Percentiles rank a stretch among this genome's conserved stretches.
These are phyloP conservation scores for Dryas drummondii DNA, from an alignment of 306 rosid genomes.

Conservation along the genomic window DNA sequence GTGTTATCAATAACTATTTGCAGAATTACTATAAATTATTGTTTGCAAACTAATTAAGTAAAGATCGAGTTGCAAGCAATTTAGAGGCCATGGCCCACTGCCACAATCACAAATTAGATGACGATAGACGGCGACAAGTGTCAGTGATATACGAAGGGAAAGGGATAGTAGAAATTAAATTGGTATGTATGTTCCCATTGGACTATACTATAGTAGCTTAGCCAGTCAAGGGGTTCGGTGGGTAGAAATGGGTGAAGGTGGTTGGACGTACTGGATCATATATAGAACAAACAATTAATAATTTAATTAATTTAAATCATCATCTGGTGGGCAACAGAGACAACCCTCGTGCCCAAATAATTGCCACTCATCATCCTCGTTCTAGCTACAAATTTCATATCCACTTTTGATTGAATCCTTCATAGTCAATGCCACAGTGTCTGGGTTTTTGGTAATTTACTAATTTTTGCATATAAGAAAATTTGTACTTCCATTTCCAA, in stretches of 20 bases:
- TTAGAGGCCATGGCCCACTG: neutral
- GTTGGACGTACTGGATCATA: constrained; percentile 58
- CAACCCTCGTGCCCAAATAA: constrained; percentile 44
- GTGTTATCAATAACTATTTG: neutral
- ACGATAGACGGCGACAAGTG: neutral
- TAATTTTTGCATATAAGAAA: constrained; percentile 14
- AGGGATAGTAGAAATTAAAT: too few species aligned
- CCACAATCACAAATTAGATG: neutral
- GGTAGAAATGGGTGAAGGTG: constrained; percentile 93
- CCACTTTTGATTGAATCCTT: constrained; percentile 16
- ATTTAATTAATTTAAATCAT: neutral
- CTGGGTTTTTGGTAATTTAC: constrained; percentile 14
- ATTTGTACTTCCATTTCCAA: neutral
- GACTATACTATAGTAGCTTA: constrained; percentile 19
- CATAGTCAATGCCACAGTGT: constrained; percentile 25
- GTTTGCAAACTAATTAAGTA: constrained; percentile 1
- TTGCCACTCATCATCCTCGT: constrained; percentile 5
- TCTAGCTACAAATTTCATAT: neutral
- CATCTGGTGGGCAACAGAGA: constrained; percentile 37
- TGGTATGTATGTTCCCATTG: constrained; percentile 42
- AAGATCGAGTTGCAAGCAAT: neutral
- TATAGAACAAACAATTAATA: neutral
- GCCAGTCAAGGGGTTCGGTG: constrained; percentile 39
- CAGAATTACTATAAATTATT: neutral
- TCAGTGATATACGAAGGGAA: neutral